Evolutionary conservation across 2,329 filamentous ascomycete genomes (phyloP).

Genomic region (Xylariaceae sp.): DNA sequence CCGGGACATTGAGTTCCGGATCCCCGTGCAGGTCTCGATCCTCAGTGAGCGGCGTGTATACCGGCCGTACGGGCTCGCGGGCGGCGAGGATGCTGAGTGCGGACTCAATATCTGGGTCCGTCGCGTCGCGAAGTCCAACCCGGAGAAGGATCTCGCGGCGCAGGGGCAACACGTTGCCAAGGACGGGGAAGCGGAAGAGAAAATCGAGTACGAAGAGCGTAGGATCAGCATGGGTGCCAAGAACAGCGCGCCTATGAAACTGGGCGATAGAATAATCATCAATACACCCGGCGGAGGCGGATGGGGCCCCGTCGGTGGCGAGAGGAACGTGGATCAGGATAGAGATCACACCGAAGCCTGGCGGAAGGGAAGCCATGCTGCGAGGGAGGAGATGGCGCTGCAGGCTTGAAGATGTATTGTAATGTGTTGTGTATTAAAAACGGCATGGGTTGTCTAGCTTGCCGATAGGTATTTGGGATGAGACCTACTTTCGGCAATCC

Average conservation of each 20-base stretch:
- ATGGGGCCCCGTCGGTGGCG: conserved; percentile 68
- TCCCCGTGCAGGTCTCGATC: conserved; percentile 74
- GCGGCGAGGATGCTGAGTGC: conserved; percentile 77
- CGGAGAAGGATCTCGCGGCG: conserved; percentile 46
- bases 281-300: conserved; percentile 80
- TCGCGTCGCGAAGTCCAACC: conserved; percentile 65
- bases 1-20: conserved; percentile 75
- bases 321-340: conserved; percentile 55
- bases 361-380: conserved; percentile 62
- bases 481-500: too few species aligned
- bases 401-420: conserved; percentile 47
- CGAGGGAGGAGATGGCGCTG: conserved; percentile 63
- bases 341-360: conserved; percentile 62
- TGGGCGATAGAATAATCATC: conserved; percentile 79
- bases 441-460: too few species aligned
- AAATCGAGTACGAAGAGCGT: conserved; percentile 60
- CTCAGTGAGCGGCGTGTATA: conserved; percentile 75
- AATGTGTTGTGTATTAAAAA: background rate
- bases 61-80: conserved; percentile 79
- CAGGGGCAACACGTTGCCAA: conserved; percentile 21
- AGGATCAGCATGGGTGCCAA: conserved; percentile 78
- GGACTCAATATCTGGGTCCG: conserved; percentile 90
- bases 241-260: conserved; percentile 77
- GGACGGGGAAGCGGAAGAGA: conserved; percentile 36
- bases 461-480: too few species aligned